These are phyloP conservation scores for Pholiota conissans DNA, from an alignment of 768 basidiomycete genomes.

Conservation along the genomic window DNA sequence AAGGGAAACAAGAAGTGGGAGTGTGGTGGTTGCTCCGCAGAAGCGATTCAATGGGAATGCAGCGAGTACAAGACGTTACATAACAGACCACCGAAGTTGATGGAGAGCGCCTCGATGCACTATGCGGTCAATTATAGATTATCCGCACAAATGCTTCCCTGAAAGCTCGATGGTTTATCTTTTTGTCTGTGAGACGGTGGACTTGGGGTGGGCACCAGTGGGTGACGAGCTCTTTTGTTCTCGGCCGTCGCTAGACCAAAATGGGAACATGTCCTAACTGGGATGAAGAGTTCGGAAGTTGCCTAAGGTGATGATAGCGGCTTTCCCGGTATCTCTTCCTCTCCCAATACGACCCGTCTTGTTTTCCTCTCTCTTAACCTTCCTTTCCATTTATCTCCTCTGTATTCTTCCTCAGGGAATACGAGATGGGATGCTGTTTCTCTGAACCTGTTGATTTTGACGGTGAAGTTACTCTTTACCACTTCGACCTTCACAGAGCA, in stretches of 20 bases:
- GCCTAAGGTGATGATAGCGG: slow-evolving; percentile 17
- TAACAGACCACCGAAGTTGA: neutral
- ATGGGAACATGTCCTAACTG: slow-evolving; percentile 16
- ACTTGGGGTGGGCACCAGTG: neutral
- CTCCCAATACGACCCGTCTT: slow-evolving; percentile 35
- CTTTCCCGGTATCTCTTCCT: slow-evolving; percentile 3
- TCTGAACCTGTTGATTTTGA: slow-evolving; percentile 86
- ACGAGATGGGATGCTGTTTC: slow-evolving; percentile 64
- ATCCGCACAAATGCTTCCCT: neutral
- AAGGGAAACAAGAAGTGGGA: slow-evolving; percentile 12
- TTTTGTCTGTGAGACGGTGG: neutral
- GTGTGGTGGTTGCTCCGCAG: neutral
- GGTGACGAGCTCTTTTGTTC: neutral
- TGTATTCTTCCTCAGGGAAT: slow-evolving; percentile 28
- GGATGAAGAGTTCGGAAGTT: slow-evolving; percentile 24
- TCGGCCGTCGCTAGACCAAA: neutral
- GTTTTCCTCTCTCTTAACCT: slow-evolving; percentile 37
- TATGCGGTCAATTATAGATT: neutral
- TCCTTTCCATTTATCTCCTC: slow-evolving; percentile 28
- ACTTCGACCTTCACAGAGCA: slow-evolving; percentile 93
- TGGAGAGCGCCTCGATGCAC: neutral
- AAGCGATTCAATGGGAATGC: neutral
- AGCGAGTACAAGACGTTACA: no score
- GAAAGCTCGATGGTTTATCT: neutral
- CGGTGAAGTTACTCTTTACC: slow-evolving; percentile 85